Evolutionary conservation across 148 eudicot species (phyloP).

Genomic region (Oxyria digyna): DNA sequence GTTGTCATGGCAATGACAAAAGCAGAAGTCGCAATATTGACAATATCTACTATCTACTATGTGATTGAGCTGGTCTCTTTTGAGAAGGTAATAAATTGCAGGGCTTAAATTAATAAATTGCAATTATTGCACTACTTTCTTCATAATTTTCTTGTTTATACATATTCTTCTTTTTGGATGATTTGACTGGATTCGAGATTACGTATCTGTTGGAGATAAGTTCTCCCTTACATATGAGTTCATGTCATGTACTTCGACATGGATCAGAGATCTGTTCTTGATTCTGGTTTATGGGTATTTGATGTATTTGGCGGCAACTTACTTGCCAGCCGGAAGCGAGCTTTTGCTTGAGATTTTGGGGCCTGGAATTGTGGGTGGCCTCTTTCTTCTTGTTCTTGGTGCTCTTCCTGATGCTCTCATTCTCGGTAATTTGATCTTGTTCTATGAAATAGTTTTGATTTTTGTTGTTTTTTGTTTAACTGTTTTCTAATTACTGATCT

Average conservation of each 20-base stretch:
- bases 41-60: no score
- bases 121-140: no score
- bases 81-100: no score
- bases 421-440: conserved; percentile 43
- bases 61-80: no score
- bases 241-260: conserved; percentile 64
- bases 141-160: no score
- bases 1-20: no score
- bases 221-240: conserved; percentile 84
- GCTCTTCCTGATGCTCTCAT: conserved; percentile 94
- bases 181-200: no score
- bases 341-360: conserved; percentile 77
- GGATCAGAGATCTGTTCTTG: conserved; percentile 43
- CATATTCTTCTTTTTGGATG: no score
- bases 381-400: conserved; percentile 78
- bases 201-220: no score
- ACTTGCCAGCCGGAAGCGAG: conserved; percentile 64
- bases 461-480: background rate
- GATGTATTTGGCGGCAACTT: conserved; percentile 69
- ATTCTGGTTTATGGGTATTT: conserved; percentile 64
- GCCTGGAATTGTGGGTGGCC: conserved; percentile 77
- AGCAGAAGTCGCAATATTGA: no score
- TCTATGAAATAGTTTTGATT: background rate
- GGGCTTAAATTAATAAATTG: no score
- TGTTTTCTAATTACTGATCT: background rate